Evolutionary conservation across 495 filamentous ascomycete genomes (phyloP).

Genomic region (Usnea hakonensis): DNA sequence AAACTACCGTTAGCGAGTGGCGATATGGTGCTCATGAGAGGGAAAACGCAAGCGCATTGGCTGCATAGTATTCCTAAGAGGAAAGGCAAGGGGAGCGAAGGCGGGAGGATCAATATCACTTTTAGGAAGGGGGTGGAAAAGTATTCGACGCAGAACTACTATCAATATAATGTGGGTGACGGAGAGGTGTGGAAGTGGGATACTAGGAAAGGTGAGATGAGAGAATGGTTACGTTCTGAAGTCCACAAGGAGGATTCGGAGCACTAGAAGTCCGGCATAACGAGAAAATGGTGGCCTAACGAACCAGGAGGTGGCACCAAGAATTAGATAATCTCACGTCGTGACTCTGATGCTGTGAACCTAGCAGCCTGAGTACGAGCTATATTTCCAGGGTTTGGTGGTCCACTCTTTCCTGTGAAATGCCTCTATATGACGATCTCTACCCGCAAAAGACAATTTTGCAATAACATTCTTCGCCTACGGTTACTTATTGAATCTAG

Average conservation of each 20-base stretch:
- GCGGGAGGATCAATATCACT: constrained; percentile 68
- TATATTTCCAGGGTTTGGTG: no score
- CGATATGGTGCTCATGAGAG: constrained; percentile 68
- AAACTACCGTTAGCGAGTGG: constrained; percentile 56
- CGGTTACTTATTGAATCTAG: constrained; percentile 77
- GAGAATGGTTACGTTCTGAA: constrained; percentile 27
- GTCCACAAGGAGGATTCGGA: neutral
- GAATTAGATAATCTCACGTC: neutral
- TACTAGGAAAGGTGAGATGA: constrained; percentile 47
- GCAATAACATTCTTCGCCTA: constrained; percentile 72
- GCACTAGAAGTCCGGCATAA: neutral
- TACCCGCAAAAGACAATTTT: constrained; percentile 56
- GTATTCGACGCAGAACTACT: constrained; percentile 65
- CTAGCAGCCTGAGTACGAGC: no score
- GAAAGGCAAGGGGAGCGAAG: constrained; percentile 45
- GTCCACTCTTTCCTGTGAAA: no score
- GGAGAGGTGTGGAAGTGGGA: constrained; percentile 59
- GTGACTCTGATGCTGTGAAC: no score
- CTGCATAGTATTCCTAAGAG: constrained; percentile 69
- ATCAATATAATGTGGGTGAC: constrained; percentile 65
- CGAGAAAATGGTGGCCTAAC: neutral
- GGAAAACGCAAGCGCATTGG: constrained; percentile 61
- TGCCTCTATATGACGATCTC: constrained; percentile 76
- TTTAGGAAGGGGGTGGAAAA: constrained; percentile 56
- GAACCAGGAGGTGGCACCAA: neutral